phyloP scores from a whole-genome alignment of 129 eudicot species.

The Oenanthe sinensis region DNA sequence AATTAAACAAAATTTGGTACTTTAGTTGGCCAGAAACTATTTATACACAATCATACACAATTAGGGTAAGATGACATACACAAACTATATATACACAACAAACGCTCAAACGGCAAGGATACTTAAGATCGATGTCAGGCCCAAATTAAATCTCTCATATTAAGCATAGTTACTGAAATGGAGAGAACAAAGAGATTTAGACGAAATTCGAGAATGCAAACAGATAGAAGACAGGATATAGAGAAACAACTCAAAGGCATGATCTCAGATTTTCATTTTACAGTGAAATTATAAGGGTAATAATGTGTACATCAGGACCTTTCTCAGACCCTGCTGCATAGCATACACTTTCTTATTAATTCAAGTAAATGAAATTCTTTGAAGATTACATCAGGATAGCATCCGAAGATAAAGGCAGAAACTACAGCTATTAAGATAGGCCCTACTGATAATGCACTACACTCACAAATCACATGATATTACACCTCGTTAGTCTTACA shows the following conservation, averaged over 20 bases:
- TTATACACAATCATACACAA: background rate
- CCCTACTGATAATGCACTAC: background rate
- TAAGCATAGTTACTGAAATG: background rate
- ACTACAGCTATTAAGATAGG: background rate
- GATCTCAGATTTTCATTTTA: background rate
- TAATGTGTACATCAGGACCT: background rate
- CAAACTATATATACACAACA: background rate
- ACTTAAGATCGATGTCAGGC: background rate
- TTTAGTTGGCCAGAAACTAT: background rate
- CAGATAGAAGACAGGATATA: background rate
- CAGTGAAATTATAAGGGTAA: background rate
- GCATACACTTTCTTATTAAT: background rate
- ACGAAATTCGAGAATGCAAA: background rate
- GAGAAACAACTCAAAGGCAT: background rate
- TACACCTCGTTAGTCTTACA: background rate
- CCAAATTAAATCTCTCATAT: background rate
- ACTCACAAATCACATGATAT: background rate
- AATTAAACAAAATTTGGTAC: background rate
- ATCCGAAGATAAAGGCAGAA: background rate
- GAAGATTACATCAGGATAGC: background rate
- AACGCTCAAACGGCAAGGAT: background rate
- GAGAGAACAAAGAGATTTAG: background rate
- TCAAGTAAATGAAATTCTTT: background rate
- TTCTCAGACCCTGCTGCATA: background rate
- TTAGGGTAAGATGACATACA: background rate